Evolutionary conservation across 768 basidiomycete genomes (phyloP).

Genomic region (Collybia sp.): DNA sequence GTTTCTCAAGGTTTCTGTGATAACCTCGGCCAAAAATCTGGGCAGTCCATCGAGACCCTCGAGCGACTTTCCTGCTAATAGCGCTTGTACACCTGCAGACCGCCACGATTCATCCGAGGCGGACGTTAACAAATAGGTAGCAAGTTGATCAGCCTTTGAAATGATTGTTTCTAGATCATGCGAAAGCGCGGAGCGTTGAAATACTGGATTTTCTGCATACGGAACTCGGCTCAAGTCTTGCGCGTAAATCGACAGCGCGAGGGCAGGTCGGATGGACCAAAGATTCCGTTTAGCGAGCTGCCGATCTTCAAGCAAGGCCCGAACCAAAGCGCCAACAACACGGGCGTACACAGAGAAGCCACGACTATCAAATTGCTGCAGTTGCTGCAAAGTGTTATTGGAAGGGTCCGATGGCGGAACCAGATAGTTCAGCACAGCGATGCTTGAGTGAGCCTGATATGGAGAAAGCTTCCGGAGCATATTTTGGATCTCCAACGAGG

Average conservation of each 20-base stretch:
- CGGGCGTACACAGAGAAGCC: constrained; percentile 68
- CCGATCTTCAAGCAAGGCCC: constrained; percentile 54
- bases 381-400: constrained; percentile 2
- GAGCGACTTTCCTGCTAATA: constrained; percentile 20
- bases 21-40: constrained; percentile 22
- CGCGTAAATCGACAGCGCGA: constrained; percentile 58
- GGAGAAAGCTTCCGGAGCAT: constrained; percentile 43
- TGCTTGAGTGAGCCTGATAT: constrained; percentile 43
- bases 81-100: constrained; percentile 27
- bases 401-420: constrained; percentile 39
- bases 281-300: constrained; percentile 51
- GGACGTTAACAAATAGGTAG: constrained; percentile 60
- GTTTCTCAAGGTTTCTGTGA: constrained; percentile 22
- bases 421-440: constrained; percentile 57
- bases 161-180: constrained; percentile 35
- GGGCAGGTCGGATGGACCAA: constrained; percentile 68
- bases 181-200: constrained; percentile 31
- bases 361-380: constrained; percentile 30
- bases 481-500: constrained; percentile 36
- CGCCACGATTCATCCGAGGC: constrained; percentile 49
- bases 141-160: constrained; percentile 43
- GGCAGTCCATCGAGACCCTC: constrained; percentile 17
- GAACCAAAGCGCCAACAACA: constrained; percentile 48
- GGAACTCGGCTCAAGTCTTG: constrained; percentile 57
- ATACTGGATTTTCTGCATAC: constrained; percentile 41